Conservation (phyloP, 306 rosid species). For the Medicago lupulina region DNA sequence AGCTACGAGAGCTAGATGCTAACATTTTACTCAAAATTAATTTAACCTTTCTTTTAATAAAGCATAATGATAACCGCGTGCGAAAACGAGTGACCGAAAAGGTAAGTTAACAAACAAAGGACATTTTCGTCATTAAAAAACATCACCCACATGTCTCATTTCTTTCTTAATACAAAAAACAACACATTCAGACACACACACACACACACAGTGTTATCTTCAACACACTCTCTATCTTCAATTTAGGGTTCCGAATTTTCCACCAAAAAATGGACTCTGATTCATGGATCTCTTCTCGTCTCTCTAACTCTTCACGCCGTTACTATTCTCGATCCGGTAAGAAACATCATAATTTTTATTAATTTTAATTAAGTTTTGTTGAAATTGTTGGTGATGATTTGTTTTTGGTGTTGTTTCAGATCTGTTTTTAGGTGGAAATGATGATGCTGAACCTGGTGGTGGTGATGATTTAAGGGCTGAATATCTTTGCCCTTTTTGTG, state of each 20-base stretch:
- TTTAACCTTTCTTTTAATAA: no score
- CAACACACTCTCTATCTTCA: background rate
- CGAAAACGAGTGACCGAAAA: background rate
- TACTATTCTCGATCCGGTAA: slow-evolving; percentile 70
- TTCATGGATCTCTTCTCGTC: slow-evolving; percentile 65
- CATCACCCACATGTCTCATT: background rate
- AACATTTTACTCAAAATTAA: rapidly evolving
- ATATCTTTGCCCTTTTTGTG: slow-evolving; percentile 77
- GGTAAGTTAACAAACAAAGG: slow-evolving; percentile 13
- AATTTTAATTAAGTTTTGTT: background rate
- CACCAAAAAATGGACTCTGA: slow-evolving; percentile 57
- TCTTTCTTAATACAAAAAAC: background rate
- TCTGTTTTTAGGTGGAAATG: slow-evolving; percentile 59
- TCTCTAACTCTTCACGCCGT: slow-evolving; percentile 57
- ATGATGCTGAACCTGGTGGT: slow-evolving; percentile 59
- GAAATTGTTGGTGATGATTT: background rate
- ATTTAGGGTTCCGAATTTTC: background rate
- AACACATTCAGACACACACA: background rate
- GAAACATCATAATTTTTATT: background rate
- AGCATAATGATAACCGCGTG: background rate
- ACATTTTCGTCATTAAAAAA: background rate
- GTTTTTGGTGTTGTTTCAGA: slow-evolving; percentile 49
- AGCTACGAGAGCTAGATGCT: slow-evolving; percentile 53
- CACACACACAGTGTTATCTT: slow-evolving; percentile 1
- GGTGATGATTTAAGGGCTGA: slow-evolving; percentile 69